These are phyloP conservation scores for Neofusicoccum sp. DNA, from an alignment of 2,329 filamentous ascomycete species.

Conservation along the genomic window DNA sequence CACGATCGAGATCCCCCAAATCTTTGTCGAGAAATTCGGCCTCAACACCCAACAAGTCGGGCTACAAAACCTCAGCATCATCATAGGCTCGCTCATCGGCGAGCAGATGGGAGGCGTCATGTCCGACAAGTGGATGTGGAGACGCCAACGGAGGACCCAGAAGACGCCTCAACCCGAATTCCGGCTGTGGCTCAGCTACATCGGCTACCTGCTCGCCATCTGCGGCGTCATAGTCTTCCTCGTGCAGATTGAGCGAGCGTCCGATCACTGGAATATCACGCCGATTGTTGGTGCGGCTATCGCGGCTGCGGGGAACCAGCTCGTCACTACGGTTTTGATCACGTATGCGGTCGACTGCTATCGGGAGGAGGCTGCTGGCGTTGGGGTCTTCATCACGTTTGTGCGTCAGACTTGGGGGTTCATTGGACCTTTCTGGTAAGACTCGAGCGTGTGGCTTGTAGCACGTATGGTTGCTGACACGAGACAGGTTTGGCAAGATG, in stretches of 20 bases:
- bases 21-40: conserved; percentile 55
- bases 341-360: conserved; percentile 62
- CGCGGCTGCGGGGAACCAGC: conserved; percentile 56
- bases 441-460: background rate
- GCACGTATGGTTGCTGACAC: background rate
- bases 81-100: conserved; percentile 57
- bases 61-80: conserved; percentile 57
- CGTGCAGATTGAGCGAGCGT: conserved; percentile 49
- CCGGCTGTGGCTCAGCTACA: conserved; percentile 58
- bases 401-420: conserved; percentile 50
- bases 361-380: conserved; percentile 50
- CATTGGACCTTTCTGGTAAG: conserved; percentile 41
- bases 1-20: conserved; percentile 59
- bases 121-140: conserved; percentile 55
- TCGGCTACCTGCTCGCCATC: conserved; percentile 51
- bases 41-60: conserved; percentile 59
- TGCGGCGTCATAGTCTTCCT: conserved; percentile 56
- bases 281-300: conserved; percentile 56
- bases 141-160: conserved; percentile 35
- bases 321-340: conserved; percentile 59
- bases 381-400: conserved; percentile 61
- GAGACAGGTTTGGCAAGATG: conserved; percentile 34
- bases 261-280: conserved; percentile 54
- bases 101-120: conserved; percentile 57
- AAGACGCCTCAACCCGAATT: conserved; percentile 47